phyloP scores from a whole-genome alignment of 1,139 yeast species.

The Maudiozyma humilis region DNA sequence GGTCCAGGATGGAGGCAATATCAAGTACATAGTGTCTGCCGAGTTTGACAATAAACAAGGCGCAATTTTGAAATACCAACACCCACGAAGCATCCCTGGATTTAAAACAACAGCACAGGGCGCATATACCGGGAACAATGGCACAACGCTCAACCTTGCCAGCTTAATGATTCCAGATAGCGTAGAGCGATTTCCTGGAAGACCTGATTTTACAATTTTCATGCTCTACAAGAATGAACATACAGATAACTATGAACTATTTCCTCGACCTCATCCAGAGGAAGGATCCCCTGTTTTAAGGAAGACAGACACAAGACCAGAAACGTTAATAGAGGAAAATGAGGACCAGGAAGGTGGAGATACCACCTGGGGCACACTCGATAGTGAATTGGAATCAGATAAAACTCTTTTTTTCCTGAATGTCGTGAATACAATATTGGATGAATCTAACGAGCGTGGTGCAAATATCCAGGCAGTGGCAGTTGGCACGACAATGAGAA shows the following conservation, averaged over 20 bases:
- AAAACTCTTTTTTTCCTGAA: slow-evolving; percentile 20
- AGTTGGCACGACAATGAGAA: slow-evolving; percentile 45
- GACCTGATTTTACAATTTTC: slow-evolving; percentile 25
- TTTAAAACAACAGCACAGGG: slow-evolving; percentile 10
- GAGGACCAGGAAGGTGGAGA: slow-evolving; percentile 5
- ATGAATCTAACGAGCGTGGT: slow-evolving; percentile 23
- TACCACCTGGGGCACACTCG: not conserved
- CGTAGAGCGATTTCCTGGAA: slow-evolving; percentile 20
- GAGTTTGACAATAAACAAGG: slow-evolving; percentile 29
- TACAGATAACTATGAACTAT: slow-evolving; percentile 15
- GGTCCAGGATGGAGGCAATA: slow-evolving; percentile 10
- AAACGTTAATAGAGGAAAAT: slow-evolving; percentile 10
- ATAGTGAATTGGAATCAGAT: slow-evolving; percentile 3
- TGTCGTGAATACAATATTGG: slow-evolving; percentile 23
- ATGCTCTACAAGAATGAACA: slow-evolving; percentile 19
- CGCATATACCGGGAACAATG: slow-evolving; percentile 2
- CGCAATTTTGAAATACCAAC: slow-evolving; percentile 22
- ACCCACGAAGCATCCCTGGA: slow-evolving; percentile 23
- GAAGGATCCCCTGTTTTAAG: not conserved
- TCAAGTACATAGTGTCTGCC: slow-evolving; percentile 23
- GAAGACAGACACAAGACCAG: not conserved
- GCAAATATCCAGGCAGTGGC: slow-evolving; percentile 28
- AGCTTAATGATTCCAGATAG: slow-evolving; percentile 28
- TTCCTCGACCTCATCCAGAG: slow-evolving; percentile 13
- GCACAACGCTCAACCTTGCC: slow-evolving; percentile 17